Evolutionary conservation across 495 filamentous ascomycete species (phyloP).

Genomic region (Neurospora africana): DNA sequence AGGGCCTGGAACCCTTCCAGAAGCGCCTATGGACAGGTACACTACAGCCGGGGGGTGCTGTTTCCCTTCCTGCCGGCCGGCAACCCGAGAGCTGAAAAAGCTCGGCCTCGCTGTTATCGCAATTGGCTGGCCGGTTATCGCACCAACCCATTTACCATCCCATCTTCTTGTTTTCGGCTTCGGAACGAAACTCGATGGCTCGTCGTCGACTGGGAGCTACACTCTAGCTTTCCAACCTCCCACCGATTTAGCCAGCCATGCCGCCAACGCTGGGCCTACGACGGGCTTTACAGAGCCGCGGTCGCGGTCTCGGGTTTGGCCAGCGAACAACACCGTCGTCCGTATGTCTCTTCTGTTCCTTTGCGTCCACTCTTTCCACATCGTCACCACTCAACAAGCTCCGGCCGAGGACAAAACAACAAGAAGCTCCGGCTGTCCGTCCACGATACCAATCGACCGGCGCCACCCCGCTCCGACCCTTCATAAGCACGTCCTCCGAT

Average conservation of each 20-base stretch:
- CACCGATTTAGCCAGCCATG: conserved; percentile 14
- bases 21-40: background rate
- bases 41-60: background rate
- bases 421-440: background rate
- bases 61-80: background rate
- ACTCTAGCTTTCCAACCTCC: background rate
- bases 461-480: background rate
- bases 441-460: conserved; percentile 14
- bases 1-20: background rate
- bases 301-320: background rate
- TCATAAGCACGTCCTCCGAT: background rate
- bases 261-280: conserved; percentile 23
- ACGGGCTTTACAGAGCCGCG: conserved; percentile 11
- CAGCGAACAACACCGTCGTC: conserved; percentile 9
- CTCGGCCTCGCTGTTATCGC: background rate
- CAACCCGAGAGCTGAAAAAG: background rate
- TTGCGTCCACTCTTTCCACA: conserved; percentile 8
- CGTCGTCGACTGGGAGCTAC: background rate
- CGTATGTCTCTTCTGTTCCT: conserved; percentile 34
- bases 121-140: background rate
- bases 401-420: background rate
- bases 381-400: background rate
- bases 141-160: background rate
- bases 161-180: background rate
- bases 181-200: background rate